These are phyloP conservation scores for Botrytis pseudocinerea DNA, from an alignment of 2,329 filamentous ascomycete species.

Conservation along the genomic window DNA sequence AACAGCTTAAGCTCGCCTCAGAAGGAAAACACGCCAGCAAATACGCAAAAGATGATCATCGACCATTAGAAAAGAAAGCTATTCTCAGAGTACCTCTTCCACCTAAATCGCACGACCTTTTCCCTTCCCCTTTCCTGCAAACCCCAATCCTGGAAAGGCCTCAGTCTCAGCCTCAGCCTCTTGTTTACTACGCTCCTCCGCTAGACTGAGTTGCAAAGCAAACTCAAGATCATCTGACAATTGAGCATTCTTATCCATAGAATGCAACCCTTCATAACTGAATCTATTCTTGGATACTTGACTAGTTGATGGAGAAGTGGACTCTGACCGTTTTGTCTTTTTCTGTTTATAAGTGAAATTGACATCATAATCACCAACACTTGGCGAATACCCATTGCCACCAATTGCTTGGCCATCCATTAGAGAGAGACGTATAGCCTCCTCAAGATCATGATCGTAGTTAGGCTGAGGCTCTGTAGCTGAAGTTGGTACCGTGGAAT, in stretches of 20 bases:
- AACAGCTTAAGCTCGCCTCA: not conserved
- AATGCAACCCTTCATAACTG: not conserved
- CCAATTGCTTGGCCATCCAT: slow-evolving; percentile 55
- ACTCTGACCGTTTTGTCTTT: slow-evolving; percentile 45
- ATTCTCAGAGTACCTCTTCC: not conserved
- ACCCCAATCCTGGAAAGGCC: not conserved
- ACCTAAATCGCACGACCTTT: slow-evolving; percentile 18
- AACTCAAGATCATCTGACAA: slow-evolving; percentile 57
- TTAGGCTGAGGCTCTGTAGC: slow-evolving; percentile 45
- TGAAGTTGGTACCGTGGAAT: slow-evolving; percentile 33
- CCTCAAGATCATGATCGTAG: slow-evolving; percentile 62
- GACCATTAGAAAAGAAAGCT: not conserved
- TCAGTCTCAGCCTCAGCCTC: slow-evolving; percentile 15
- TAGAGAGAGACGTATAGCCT: slow-evolving; percentile 62
- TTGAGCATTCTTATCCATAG: slow-evolving; percentile 1
- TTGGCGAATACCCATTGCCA: slow-evolving; percentile 46
- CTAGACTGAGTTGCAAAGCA: slow-evolving; percentile 60
- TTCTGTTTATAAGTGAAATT: slow-evolving; percentile 52
- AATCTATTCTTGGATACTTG: slow-evolving; percentile 35
- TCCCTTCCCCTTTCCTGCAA: slow-evolving; percentile 16
- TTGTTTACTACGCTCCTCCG: slow-evolving; percentile 49
- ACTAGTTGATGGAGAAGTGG: slow-evolving; percentile 43
- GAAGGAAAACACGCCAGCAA: not conserved
- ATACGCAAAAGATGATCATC: not conserved
- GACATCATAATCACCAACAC: slow-evolving; percentile 52